A percentile compares a stretch with the other conserved stretches of the same genome.
phyloP scores from a whole-genome alignment of 202 grass and related monocot genomes.

The Panicum virgatum region DNA sequence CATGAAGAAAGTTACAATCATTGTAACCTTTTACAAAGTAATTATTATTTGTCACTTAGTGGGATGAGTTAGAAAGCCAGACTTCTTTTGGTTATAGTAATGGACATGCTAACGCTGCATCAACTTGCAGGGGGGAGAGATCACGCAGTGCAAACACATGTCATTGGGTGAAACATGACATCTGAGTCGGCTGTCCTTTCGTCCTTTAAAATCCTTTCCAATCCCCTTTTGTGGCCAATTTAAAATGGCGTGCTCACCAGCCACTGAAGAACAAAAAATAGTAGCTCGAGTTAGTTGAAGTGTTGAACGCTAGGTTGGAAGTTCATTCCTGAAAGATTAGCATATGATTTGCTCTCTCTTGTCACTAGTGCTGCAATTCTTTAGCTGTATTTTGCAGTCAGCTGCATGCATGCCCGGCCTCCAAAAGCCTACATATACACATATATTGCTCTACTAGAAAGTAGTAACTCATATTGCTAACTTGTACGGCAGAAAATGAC shows the following conservation, averaged over 20 bases:
- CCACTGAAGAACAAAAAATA: constrained; percentile 28
- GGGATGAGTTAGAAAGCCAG: constrained; percentile 56
- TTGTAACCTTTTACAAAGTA: constrained; percentile 31
- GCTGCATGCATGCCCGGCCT: constrained; percentile 17
- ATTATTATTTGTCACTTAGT: constrained; percentile 34
- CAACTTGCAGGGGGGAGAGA: not conserved
- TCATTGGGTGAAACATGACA: constrained; percentile 44
- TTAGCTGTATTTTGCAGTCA: constrained; percentile 3
- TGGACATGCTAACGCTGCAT: not conserved
- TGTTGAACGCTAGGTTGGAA: constrained; percentile 43
- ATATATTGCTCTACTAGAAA: constrained; percentile 1
- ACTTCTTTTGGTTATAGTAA: constrained; percentile 37
- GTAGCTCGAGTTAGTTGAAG: constrained; percentile 46
- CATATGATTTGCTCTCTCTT: constrained; percentile 40
- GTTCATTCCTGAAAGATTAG: constrained; percentile 39
- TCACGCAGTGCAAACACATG: constrained; percentile 12
- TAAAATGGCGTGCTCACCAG: constrained; percentile 40
- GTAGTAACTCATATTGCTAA: constrained; percentile 40
- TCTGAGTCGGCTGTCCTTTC: constrained; percentile 33
- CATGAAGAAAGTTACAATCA: constrained; percentile 44
- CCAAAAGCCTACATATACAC: constrained; percentile 7
- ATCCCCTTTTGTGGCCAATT: constrained; percentile 36
- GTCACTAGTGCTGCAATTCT: constrained; percentile 21
- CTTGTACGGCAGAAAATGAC: constrained; percentile 36
- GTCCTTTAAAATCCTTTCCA: not conserved